phyloP scores from a whole-genome alignment of 2,329 filamentous ascomycete species.

The Penicillium corylophilum region DNA sequence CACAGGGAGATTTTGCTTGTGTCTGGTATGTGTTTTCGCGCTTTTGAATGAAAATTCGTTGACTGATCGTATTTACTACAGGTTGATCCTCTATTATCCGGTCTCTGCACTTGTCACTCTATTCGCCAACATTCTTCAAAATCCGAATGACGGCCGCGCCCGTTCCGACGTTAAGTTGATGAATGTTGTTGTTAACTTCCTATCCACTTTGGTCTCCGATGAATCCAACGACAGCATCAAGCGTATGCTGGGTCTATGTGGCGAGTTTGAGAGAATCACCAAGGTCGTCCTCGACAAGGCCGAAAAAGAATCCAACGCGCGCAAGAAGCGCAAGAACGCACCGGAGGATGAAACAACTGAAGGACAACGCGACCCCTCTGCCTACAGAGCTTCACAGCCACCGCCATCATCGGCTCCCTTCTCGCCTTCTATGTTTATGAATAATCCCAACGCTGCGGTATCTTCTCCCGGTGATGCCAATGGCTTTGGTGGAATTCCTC shows the following conservation, averaged over 20 bases:
- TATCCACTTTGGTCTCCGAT: conserved; percentile 85
- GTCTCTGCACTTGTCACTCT: conserved; percentile 92
- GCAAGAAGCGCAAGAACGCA: conserved; percentile 79
- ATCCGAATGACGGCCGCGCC: conserved; percentile 83
- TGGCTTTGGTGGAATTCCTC: conserved; percentile 26
- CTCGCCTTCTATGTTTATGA: conserved; percentile 26
- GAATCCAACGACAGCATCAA: conserved; percentile 87
- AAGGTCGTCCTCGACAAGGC: conserved; percentile 87
- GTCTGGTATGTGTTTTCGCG: conserved; percentile 69
- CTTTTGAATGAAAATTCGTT: neutral
- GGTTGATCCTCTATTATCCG: conserved; percentile 93
- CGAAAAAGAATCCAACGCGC: conserved; percentile 76
- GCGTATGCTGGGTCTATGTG: conserved; percentile 88
- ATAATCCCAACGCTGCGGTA: conserved; percentile 16
- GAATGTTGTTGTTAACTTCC: conserved; percentile 87
- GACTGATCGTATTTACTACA: conserved; percentile 23
- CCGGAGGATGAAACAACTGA: conserved; percentile 46
- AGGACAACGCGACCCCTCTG: conserved; percentile 12
- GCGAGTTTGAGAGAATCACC: conserved; percentile 95
- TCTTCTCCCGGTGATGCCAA: conserved; percentile 19
- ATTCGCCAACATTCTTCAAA: conserved; percentile 95
- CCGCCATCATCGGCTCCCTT: conserved; percentile 23
- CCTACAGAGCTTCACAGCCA: conserved; percentile 28
- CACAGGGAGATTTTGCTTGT: conserved; percentile 89
- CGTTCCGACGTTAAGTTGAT: conserved; percentile 87